These are phyloP conservation scores for Globisporangium nagaii DNA, from an alignment of 352 stramenopile genomes.

Conservation along the genomic window DNA sequence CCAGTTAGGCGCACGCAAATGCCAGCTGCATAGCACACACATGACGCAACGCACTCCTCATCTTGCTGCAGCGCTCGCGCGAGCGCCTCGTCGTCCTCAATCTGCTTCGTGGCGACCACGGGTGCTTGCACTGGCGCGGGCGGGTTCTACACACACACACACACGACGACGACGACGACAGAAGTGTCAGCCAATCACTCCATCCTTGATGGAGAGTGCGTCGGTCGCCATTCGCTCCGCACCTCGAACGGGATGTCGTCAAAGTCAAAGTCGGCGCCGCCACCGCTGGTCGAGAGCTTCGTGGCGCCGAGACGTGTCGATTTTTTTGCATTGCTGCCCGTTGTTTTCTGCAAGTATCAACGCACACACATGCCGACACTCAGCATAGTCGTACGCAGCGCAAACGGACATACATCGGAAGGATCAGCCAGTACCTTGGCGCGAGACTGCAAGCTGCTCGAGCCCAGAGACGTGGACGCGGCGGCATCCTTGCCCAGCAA, in stretches of 20 bases:
- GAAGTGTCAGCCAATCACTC: too few species aligned
- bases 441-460: constrained; percentile 47
- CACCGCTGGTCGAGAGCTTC: constrained; percentile 65
- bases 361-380: too few species aligned
- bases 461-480: constrained; percentile 27
- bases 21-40: too few species aligned
- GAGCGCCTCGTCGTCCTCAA: constrained; percentile 84
- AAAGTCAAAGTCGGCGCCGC: constrained; percentile 77
- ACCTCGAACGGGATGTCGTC: constrained; percentile 87
- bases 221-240: neutral
- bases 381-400: too few species aligned
- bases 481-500: constrained; percentile 60
- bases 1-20: too few species aligned
- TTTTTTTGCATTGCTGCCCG: constrained; percentile 31
- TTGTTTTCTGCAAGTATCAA: constrained; percentile 36
- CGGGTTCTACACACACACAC: constrained; percentile 43
- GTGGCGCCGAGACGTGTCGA: constrained; percentile 60
- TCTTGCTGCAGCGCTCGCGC: constrained; percentile 74
- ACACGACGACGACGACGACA: neutral
- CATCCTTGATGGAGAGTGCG: too few species aligned
- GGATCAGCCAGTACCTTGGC: constrained; percentile 68
- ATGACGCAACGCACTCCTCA: constrained; percentile 48
- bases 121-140: constrained; percentile 26
- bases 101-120: constrained; percentile 57
- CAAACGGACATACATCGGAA: too few species aligned